Base-by-base conservation (phyloP, 2,329 filamentous ascomycete species). In the Knufia petricola region DNA sequence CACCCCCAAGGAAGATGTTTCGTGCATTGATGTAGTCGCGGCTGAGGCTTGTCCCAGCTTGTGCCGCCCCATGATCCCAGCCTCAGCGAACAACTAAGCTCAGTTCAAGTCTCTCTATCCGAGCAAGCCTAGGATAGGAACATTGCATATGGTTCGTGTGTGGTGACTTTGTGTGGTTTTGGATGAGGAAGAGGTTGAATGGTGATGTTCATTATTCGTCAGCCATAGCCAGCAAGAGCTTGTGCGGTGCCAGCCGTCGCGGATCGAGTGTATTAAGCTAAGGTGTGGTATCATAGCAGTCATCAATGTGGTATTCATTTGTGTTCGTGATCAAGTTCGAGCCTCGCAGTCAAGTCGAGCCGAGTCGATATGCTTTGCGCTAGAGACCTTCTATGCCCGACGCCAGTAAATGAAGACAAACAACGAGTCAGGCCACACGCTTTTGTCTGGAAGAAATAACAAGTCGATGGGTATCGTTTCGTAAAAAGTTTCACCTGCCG, bases 391-490 rank as follows among this genome's bases (percentile, higher is more conserved):
- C 47, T 49, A 49, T 49, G 15, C 28, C 28, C 39, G 39, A 44
- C 47, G 47, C 47, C 47, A 30, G 37, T 15, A 26, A 21, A 49
- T 20, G 26, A 49, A 48, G 45, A 34, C 37, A 49, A 44, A 43
- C 37, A 38, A 24, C 31, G 31, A 44, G 28, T 43, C 39, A 44
- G 23, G 30, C 31, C 38, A 41, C 36, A 40, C 23, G 45, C 45
- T 48, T 48, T 48, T 48, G 12, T 21, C 15, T 24, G 20, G 37
- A 46, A 20, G 37, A 19, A 30, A 34, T 15, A 48, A 15, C 20
- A 48, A 48, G 36, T 20, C 24, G 45, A 48, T 48, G 45, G 45
- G 45, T 48, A 48, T 48, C 45, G 43, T 37, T 23, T 46, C 24
- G 34, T 39, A 7, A 28, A 26, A n/a, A 10, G 31, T n/a, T n/a